Conservation (phyloP, 2,329 filamentous ascomycete genomes). For the Ophiocordyceps camponoti-rufipedis region DNA sequence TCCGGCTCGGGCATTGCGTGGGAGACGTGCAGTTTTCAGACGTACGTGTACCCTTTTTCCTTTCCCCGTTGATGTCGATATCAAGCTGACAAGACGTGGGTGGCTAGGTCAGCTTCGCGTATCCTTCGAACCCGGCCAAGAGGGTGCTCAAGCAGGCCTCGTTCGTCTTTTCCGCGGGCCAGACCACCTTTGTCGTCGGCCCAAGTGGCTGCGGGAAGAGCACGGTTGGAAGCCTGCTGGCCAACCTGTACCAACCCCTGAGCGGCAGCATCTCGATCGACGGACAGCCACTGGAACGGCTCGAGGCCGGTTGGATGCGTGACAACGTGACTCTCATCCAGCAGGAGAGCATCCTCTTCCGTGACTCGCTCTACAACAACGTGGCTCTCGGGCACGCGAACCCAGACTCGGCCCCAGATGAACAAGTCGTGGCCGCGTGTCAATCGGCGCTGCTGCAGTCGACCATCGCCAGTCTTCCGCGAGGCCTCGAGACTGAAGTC, state of each 20-base stretch:
- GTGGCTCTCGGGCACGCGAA: constrained; percentile 50
- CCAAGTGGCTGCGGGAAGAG: constrained; percentile 85
- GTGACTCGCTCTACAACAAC: constrained; percentile 62
- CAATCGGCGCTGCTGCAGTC: constrained; percentile 50
- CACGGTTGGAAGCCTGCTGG: constrained; percentile 63
- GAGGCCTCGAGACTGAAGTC: constrained; percentile 54
- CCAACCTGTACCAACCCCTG: constrained; percentile 55
- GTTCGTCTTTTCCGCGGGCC: constrained; percentile 53
- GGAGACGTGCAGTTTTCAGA: constrained; percentile 54
- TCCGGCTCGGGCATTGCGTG: constrained; percentile 20
- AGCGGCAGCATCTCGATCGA: constrained; percentile 54
- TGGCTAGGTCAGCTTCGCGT: constrained; percentile 58
- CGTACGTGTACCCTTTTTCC: constrained; percentile 23
- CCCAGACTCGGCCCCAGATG: constrained; percentile 25
- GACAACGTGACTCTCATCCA: constrained; percentile 66
- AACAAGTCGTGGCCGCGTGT: constrained; percentile 43
- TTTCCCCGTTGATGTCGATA: neutral
- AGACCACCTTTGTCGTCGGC: constrained; percentile 68
- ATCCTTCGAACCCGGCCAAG: constrained; percentile 49
- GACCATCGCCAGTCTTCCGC: constrained; percentile 46
- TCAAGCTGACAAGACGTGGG: too few species aligned
- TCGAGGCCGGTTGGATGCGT: constrained; percentile 57
- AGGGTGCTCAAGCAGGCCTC: constrained; percentile 40
- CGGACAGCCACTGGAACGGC: constrained; percentile 34
- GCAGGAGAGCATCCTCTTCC: constrained; percentile 66